phyloP scores from a whole-genome alignment of 179 eudicot genomes.

The Amaranthus tricolor region DNA sequence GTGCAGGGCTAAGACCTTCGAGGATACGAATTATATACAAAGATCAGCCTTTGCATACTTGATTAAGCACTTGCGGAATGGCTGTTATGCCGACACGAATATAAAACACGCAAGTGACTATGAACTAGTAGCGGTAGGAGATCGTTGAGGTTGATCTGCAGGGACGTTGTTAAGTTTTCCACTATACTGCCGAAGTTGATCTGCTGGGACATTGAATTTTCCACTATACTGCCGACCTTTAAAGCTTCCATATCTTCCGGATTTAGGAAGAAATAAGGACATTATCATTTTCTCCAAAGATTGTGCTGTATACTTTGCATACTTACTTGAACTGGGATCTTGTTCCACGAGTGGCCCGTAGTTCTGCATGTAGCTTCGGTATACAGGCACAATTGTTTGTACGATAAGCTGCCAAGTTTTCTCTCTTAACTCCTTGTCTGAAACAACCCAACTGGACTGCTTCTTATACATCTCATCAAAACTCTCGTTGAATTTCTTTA shows the following conservation, averaged over 20 bases:
- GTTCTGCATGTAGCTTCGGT: slow-evolving; percentile 96
- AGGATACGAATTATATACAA: slow-evolving; percentile 24
- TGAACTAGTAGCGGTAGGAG: slow-evolving; percentile 36
- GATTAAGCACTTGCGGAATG: slow-evolving; percentile 5
- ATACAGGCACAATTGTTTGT: slow-evolving; percentile 91
- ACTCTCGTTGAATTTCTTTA: slow-evolving; percentile 78
- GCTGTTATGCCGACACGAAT: slow-evolving; percentile 9
- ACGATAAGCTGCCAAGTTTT: slow-evolving; percentile 72
- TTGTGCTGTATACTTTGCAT: slow-evolving; percentile 82
- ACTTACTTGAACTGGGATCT: slow-evolving; percentile 82
- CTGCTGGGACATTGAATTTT: slow-evolving; percentile 58
- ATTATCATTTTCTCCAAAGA: slow-evolving; percentile 73
- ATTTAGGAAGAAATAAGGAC: slow-evolving; percentile 69
- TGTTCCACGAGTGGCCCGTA: slow-evolving; percentile 98
- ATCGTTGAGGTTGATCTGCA: slow-evolving; percentile 43
- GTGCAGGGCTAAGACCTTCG: slow-evolving; percentile 11
- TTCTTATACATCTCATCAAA: slow-evolving; percentile 79
- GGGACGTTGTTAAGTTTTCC: slow-evolving; percentile 42
- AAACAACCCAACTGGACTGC: slow-evolving; percentile 69
- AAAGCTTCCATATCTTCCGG: slow-evolving; percentile 59
- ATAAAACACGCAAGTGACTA: slow-evolving; percentile 18
- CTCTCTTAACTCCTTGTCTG: slow-evolving; percentile 80
- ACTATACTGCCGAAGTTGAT: slow-evolving; percentile 28
- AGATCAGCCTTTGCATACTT: slow-evolving; percentile 24
- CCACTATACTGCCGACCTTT: slow-evolving; percentile 71